Percentiles rank a stretch among this genome's conserved stretches.
phyloP scores from a whole-genome alignment of 2,329 filamentous ascomycete genomes.

The Trichoderma sp. region DNA sequence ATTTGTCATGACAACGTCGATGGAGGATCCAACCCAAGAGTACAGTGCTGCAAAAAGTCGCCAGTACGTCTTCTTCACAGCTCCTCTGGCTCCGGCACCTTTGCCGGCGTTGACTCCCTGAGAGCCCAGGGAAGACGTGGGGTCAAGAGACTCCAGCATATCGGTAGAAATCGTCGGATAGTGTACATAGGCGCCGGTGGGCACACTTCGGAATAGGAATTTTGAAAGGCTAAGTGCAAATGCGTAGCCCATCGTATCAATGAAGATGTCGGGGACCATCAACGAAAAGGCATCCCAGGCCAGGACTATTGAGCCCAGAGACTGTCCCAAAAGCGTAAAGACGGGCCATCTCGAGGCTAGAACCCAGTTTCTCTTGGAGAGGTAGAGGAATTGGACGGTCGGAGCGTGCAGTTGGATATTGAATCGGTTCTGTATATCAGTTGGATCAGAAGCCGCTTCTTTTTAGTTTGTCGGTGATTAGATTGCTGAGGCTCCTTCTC shows the following conservation, averaged over 20 bases:
- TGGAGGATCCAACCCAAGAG: slow-evolving; percentile 76
- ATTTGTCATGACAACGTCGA: slow-evolving; percentile 97
- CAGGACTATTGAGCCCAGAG: slow-evolving; percentile 81
- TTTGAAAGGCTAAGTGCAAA: slow-evolving; percentile 85
- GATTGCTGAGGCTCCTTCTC: slow-evolving; percentile 30
- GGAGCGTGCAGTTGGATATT: slow-evolving; percentile 87
- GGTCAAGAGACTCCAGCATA: slow-evolving; percentile 85
- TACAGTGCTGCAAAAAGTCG: slow-evolving; percentile 80
- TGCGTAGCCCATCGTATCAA: slow-evolving; percentile 98
- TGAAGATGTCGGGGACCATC: slow-evolving; percentile 87
- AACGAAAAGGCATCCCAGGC: slow-evolving; percentile 93
- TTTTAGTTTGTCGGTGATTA: not conserved
- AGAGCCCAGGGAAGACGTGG: slow-evolving; percentile 57
- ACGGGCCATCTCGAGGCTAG: slow-evolving; percentile 85
- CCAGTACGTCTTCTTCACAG: slow-evolving; percentile 83
- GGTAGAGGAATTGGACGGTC: slow-evolving; percentile 85
- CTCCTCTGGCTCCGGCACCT: slow-evolving; percentile 72
- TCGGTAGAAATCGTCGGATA: slow-evolving; percentile 98
- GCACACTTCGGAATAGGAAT: slow-evolving; percentile 76
- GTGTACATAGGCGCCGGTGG: slow-evolving; percentile 93
- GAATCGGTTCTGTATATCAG: slow-evolving; percentile 69
- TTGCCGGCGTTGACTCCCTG: slow-evolving; percentile 84
- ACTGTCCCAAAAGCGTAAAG: slow-evolving; percentile 94
- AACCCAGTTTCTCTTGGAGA: slow-evolving; percentile 84
- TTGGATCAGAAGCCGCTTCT: not conserved